Evolutionary conservation across 257 asterid genomes (phyloP), one percentile per base, ranked within the genome.

Genomic region (Paulownia fortunei): DNA sequence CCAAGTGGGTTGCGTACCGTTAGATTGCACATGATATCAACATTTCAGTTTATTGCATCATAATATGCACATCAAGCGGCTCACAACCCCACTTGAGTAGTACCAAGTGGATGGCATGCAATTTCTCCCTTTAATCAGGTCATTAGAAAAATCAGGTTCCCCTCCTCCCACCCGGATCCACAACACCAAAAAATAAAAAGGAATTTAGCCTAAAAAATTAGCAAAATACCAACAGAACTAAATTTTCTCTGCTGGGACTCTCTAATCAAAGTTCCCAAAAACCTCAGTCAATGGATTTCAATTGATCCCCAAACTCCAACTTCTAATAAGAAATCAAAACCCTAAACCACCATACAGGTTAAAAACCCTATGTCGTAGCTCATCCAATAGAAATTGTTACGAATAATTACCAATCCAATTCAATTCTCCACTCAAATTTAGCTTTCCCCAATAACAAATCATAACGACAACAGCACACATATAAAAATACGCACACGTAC

Each of bases 281-380:
- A 41, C 34, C 27, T 59, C 54, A n/a, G 76, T 59, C 73, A 72
- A 32, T 21, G 36, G 73, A 42, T 67, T 23, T 10, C 65, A 63
- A 47, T 9, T 16, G 74, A 80, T 47, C 76, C 84, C 62, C 16
- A 63, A 23, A 39, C 36, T 49, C 32, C 30, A 2, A 39, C 16
- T 24, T 51, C 24, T 15, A 44, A 15, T 3, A 36, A 41, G 30
- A 68, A 76, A 72, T 27, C 54, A 11, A 79, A 76, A 77, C 86
- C 82, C 84, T 73, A 73, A 67, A 27, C 37, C 26, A 11, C 56
- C 63, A 69, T 41, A 32, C 67, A 74, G n/a, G 18, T 74, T 70
- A 42, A 41, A 62, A 81, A 72, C 84, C 81, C 81, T 69, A 61
- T 32, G 27, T 19, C 56, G 12, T 69, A 18, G 52, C 54, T 55